These are phyloP conservation scores for Lolium perenne DNA, from an alignment of 176 grass and related monocot species.

Conservation along the genomic window DNA sequence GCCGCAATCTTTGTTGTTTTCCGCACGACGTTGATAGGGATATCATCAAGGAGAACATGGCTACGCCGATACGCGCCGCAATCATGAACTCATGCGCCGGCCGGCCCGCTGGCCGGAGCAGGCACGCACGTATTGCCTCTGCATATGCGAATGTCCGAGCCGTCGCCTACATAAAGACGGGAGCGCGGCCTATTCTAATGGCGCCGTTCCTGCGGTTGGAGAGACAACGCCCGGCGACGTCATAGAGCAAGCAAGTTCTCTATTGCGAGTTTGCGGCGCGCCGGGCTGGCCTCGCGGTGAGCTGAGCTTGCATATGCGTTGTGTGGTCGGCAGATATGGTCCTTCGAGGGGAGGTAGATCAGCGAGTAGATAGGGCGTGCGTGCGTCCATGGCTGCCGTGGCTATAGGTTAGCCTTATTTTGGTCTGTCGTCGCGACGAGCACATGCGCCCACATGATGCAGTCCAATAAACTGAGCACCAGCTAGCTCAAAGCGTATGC, in stretches of 20 bases:
- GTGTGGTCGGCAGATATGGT: constrained; percentile 16
- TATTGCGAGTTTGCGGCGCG: constrained; percentile 5
- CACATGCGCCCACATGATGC: constrained; percentile 60
- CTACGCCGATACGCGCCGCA: constrained; percentile 22
- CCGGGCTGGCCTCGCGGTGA: constrained; percentile 17
- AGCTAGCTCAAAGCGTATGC: constrained; percentile 16
- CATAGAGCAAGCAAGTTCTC: not conserved
- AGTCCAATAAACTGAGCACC: constrained; percentile 49
- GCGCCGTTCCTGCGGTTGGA: constrained; percentile 53
- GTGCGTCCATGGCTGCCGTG: not conserved
- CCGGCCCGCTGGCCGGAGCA: not conserved
- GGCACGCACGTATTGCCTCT: not conserved
- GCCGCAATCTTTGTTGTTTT: constrained; percentile 65
- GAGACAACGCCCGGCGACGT: constrained; percentile 37
- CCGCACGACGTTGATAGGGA: not conserved
- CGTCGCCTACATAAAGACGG: constrained; percentile 39
- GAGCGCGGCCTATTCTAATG: constrained; percentile 51
- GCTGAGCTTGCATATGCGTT: not conserved
- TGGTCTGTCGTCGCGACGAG: constrained; percentile 28
- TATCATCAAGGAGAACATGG: constrained; percentile 36
- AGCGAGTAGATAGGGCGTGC: constrained; percentile 30
- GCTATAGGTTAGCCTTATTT: constrained; percentile 1
- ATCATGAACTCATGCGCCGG: constrained; percentile 38
- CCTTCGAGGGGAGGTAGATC: not conserved
- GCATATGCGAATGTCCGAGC: constrained; percentile 54